phyloP scores from a whole-genome alignment of 2,329 filamentous ascomycete genomes.

The Hortaea werneckii region DNA sequence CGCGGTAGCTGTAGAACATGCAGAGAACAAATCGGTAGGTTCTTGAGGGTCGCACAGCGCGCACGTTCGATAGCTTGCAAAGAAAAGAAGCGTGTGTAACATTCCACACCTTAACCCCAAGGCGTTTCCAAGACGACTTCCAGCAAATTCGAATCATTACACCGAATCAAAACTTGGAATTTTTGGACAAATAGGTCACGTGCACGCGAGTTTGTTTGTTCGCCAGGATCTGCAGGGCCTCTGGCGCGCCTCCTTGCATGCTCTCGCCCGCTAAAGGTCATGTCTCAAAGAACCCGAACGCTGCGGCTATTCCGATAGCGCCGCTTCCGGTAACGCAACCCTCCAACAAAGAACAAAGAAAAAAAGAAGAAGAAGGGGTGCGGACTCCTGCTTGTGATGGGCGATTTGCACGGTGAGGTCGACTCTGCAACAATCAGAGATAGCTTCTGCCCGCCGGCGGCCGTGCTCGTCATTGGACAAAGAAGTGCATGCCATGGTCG shows the following conservation, averaged over 20 bases:
- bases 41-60: conserved; percentile 14
- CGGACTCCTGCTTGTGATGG: conserved; percentile 4
- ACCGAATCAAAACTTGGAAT: neutral
- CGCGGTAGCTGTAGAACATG: conserved; percentile 1
- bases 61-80: conserved; percentile 14
- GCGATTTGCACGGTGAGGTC: conserved; percentile 6
- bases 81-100: conserved; percentile 12
- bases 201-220: conserved; percentile 17
- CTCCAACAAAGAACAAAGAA: conserved; percentile 29
- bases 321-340: conserved; percentile 22
- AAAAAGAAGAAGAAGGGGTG: neutral
- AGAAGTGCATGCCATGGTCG: conserved; percentile 22
- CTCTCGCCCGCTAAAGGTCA: conserved; percentile 17
- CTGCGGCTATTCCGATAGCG: conserved; percentile 15
- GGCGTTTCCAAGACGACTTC: conserved; percentile 18
- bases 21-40: conserved; percentile 1
- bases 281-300: conserved; percentile 23
- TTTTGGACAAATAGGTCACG: conserved; percentile 6
- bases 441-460: conserved; percentile 6
- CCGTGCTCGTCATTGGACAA: conserved; percentile 25
- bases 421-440: conserved; percentile 23
- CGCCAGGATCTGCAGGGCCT: too few species aligned
- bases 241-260: conserved; percentile 19
- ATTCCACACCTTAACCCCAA: conserved; percentile 8
- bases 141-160: conserved; percentile 9